A percentile compares a stretch with the other conserved stretches of the same genome.
phyloP scores from a whole-genome alignment of 768 basidiomycete genomes.

The Lyophyllum shimeji region DNA sequence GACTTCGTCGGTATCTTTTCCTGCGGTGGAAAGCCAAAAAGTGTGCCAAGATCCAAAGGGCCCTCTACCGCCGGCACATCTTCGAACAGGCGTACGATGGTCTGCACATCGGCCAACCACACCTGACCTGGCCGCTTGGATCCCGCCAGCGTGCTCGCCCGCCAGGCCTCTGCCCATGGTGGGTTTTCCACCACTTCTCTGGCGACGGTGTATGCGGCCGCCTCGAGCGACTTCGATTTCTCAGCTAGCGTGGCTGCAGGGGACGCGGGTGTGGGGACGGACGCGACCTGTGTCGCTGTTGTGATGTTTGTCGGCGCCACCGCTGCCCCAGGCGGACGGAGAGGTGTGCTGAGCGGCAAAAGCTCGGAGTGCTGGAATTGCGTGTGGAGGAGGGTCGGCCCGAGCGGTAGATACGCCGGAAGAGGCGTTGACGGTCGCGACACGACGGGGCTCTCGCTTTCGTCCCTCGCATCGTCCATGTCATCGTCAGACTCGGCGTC shows the following conservation, averaged over 20 bases:
- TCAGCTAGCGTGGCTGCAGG: conserved; percentile 75
- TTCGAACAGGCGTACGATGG: conserved; percentile 42
- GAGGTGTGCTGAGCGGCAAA: conserved; percentile 58
- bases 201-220: conserved; percentile 60
- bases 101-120: conserved; percentile 60
- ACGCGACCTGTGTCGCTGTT: conserved; percentile 32
- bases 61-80: conserved; percentile 36
- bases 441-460: conserved; percentile 31
- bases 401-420: conserved; percentile 69
- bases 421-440: conserved; percentile 70
- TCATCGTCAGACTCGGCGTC: conserved; percentile 34
- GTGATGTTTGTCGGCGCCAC: conserved; percentile 45
- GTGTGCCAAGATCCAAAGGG: conserved; percentile 39
- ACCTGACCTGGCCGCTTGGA: conserved; percentile 31
- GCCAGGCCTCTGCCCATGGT: conserved; percentile 69
- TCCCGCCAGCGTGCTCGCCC: conserved; percentile 30
- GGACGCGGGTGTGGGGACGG: conserved; percentile 82
- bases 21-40: conserved; percentile 42
- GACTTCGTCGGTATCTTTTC: neutral
- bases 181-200: conserved; percentile 74
- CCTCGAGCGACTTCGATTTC: conserved; percentile 66
- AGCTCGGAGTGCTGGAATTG: conserved; percentile 65
- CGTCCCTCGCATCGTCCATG: conserved; percentile 33
- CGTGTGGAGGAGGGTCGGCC: conserved; percentile 65
- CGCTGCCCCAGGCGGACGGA: conserved; percentile 58